Percentiles rank a stretch among this genome's conserved stretches.
These are phyloP conservation scores for Trichoderma oligosporum DNA, from an alignment of 2,329 filamentous ascomycete genomes.

Conservation along the genomic window DNA sequence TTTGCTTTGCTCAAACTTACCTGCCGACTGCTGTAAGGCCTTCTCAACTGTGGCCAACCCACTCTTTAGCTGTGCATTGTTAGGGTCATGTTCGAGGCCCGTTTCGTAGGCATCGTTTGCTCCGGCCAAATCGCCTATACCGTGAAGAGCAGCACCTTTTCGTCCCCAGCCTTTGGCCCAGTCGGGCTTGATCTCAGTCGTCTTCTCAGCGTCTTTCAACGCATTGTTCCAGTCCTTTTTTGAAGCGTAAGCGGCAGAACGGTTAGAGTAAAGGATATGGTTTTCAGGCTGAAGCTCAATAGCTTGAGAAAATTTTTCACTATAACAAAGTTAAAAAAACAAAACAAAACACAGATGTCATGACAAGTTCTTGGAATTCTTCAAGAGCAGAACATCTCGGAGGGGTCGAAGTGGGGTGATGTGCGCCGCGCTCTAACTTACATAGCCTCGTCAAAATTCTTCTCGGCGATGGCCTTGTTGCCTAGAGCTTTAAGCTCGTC, in stretches of 20 bases:
- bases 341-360: neutral
- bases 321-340: slow-evolving; percentile 37
- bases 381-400: neutral
- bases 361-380: neutral
- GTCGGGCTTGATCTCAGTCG: slow-evolving; percentile 90
- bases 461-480: slow-evolving; percentile 97
- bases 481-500: slow-evolving; percentile 92
- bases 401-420: slow-evolving; percentile 6
- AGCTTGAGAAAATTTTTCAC: slow-evolving; percentile 90
- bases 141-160: slow-evolving; percentile 88
- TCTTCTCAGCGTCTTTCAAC: slow-evolving; percentile 86
- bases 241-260: slow-evolving; percentile 82
- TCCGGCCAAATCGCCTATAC: slow-evolving; percentile 76
- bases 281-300: slow-evolving; percentile 84
- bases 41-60: slow-evolving; percentile 81
- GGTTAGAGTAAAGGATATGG: slow-evolving; percentile 97
- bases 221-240: slow-evolving; percentile 84
- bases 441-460: slow-evolving; percentile 95
- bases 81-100: slow-evolving; percentile 87
- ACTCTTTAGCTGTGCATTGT: slow-evolving; percentile 88
- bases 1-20: slow-evolving; percentile 24
- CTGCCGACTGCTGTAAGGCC: slow-evolving; percentile 65
- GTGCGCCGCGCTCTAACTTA: slow-evolving; percentile 53
- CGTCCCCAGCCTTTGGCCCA: slow-evolving; percentile 97
- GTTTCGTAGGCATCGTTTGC: slow-evolving; percentile 89